phyloP scores from a whole-genome alignment of 768 basidiomycete genomes.

The Macrolepiota fuliginosa region DNA sequence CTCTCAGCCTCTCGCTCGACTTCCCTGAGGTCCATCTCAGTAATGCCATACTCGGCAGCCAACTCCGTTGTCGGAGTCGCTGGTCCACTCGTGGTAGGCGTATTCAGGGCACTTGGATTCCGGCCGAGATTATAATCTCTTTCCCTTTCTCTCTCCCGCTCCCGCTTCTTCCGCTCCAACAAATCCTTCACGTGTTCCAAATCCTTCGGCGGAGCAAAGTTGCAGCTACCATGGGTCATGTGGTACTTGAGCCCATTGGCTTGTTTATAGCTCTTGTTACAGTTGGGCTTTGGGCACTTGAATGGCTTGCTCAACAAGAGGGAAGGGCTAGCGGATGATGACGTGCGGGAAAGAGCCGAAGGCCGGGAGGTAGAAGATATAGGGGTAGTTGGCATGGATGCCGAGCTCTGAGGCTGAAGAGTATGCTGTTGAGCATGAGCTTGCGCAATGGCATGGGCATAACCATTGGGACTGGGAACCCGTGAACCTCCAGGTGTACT shows the following conservation, averaged over 20 bases:
- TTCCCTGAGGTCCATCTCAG: conserved; percentile 63
- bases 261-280: conserved; percentile 96
- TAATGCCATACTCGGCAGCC: conserved; percentile 28
- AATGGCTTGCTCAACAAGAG: conserved; percentile 83
- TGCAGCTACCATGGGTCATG: conserved; percentile 90
- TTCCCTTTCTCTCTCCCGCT: conserved; percentile 26
- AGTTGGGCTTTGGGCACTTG: conserved; percentile 91
- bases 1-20: conserved; percentile 85
- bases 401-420: conserved; percentile 7
- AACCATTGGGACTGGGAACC: conserved; percentile 24
- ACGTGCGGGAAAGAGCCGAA: conserved; percentile 14
- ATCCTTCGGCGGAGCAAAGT: conserved; percentile 88
- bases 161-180: conserved; percentile 54
- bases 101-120: conserved; percentile 9
- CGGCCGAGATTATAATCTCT: conserved; percentile 23
- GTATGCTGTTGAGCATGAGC: conserved; percentile 21
- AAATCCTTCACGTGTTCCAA: conserved; percentile 73
- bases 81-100: conserved; percentile 5
- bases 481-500: conserved; percentile 50
- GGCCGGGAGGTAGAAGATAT: conserved; percentile 16
- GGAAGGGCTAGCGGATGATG: conserved; percentile 44
- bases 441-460: conserved; percentile 7
- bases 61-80: conserved; percentile 8
- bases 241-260: conserved; percentile 95
- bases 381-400: conserved; percentile 19